phyloP scores from a whole-genome alignment of 2,329 filamentous ascomycete genomes.

The Calonectria hawksworthii region DNA sequence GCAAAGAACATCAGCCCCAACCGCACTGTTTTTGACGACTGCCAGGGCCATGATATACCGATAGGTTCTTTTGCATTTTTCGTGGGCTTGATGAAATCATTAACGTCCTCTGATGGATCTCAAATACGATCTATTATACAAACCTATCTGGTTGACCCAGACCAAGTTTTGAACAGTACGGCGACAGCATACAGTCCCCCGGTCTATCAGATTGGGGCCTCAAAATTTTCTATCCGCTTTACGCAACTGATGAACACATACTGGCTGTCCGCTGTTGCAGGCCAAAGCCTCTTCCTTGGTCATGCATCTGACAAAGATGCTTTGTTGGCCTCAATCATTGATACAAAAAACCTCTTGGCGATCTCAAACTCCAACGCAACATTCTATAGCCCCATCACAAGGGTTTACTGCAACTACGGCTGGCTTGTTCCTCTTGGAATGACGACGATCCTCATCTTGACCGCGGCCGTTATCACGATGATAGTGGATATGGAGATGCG shows the following conservation, averaged over 20 bases:
- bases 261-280: no score
- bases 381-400: neutral
- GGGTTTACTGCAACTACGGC: neutral
- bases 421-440: constrained; percentile 17
- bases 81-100: neutral
- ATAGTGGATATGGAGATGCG: constrained; percentile 17
- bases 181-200: neutral
- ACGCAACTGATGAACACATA: constrained; percentile 12
- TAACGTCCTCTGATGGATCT: neutral
- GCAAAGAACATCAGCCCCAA: neutral
- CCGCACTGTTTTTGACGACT: constrained; percentile 13
- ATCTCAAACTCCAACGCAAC: constrained; percentile 1
- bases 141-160: neutral
- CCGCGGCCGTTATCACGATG: constrained; percentile 15
- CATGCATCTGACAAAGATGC: neutral
- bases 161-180: neutral
- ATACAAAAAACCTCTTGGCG: neutral
- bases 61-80: no score
- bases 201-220: neutral
- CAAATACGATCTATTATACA: neutral
- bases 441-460: constrained; percentile 1
- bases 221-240: neutral
- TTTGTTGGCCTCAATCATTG: neutral
- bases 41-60: neutral
- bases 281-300: no score